A percentile compares a stretch with the other conserved stretches of the same genome.
Conservation (phyloP, 2,329 filamentous ascomycete genomes). For the Fusarium robinianum region DNA sequence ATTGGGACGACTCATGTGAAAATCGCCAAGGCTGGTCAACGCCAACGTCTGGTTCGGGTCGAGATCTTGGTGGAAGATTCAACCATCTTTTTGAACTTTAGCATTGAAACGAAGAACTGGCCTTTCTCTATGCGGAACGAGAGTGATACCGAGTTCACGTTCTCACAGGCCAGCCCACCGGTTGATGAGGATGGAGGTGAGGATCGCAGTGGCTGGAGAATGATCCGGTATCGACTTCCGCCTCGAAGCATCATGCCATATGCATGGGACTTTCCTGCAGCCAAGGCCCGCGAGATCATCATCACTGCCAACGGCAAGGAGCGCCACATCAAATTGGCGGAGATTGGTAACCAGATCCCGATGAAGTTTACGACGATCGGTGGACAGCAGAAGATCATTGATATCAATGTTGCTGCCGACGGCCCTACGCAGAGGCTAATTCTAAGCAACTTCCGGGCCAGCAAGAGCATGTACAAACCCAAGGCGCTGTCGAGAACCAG, state of each 20-base stretch:
- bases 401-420: constrained; percentile 93
- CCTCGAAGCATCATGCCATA: constrained; percentile 99
- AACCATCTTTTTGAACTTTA: constrained; percentile 91
- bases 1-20: constrained; percentile 93
- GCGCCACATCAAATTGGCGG: constrained; percentile 89
- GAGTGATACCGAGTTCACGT: constrained; percentile 94
- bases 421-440: constrained; percentile 95
- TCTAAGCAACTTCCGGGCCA: constrained; percentile 89
- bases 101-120: constrained; percentile 92
- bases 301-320: constrained; percentile 62
- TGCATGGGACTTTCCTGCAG: constrained; percentile 97
- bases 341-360: constrained; percentile 94
- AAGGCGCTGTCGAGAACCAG: constrained; percentile 56
- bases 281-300: constrained; percentile 93
- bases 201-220: constrained; percentile 86
- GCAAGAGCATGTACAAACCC: constrained; percentile 84
- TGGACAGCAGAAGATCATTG: constrained; percentile 83
- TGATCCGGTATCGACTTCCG: constrained; percentile 88
- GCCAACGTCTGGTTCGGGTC: constrained; percentile 83
- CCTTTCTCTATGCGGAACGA: constrained; percentile 99
- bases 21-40: constrained; percentile 84
- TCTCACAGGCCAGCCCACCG: constrained; percentile 93
- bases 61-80: constrained; percentile 92
- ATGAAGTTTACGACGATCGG: constrained; percentile 79
- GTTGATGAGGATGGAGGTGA: constrained; percentile 86